Percentiles rank a stretch among this genome's conserved stretches.
These are phyloP conservation scores for Blastobotrys proliferans DNA, from an alignment of 1,139 yeast species.

Conservation along the genomic window DNA sequence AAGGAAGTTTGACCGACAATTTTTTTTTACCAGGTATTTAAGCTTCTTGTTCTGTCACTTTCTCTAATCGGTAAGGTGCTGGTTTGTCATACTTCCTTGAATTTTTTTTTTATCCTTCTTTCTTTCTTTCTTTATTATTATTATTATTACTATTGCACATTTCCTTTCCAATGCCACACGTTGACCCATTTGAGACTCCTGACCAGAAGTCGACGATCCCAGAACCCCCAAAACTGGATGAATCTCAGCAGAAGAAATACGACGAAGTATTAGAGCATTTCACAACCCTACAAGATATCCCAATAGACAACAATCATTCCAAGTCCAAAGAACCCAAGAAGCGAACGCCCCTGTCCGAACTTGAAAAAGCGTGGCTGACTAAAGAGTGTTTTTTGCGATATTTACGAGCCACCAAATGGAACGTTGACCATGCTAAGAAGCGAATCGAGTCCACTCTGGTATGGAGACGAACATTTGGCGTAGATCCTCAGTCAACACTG, in stretches of 20 bases:
- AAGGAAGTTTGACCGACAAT: too few species aligned
- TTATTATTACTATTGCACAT: neutral
- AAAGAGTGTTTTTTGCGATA: conserved; percentile 85
- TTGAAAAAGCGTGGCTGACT: conserved; percentile 86
- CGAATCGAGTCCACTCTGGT: conserved; percentile 72
- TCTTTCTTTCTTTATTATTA: neutral
- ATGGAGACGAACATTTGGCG: conserved; percentile 93
- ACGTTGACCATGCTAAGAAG: conserved; percentile 59
- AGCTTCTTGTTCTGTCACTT: too few species aligned
- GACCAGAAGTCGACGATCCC: conserved; percentile 46
- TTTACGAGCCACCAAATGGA: conserved; percentile 90
- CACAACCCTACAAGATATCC: conserved; percentile 39
- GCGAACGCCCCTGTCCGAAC: conserved; percentile 43
- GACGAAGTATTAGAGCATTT: conserved; percentile 56
- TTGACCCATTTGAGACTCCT: conserved; percentile 30
- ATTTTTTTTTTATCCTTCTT: conserved; percentile 2
- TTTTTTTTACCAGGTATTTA: too few species aligned
- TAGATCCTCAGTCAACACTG: conserved; percentile 52
- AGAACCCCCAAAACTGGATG: conserved; percentile 43
- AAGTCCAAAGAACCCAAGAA: conserved; percentile 27
- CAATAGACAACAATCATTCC: conserved; percentile 34
- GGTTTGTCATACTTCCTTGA: neutral
- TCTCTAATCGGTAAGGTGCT: too few species aligned
- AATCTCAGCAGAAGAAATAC: conserved; percentile 57
- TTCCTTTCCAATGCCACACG: conserved; percentile 17